phyloP scores from a whole-genome alignment of 495 filamentous ascomycete species.

The Penicillium goetzii region DNA sequence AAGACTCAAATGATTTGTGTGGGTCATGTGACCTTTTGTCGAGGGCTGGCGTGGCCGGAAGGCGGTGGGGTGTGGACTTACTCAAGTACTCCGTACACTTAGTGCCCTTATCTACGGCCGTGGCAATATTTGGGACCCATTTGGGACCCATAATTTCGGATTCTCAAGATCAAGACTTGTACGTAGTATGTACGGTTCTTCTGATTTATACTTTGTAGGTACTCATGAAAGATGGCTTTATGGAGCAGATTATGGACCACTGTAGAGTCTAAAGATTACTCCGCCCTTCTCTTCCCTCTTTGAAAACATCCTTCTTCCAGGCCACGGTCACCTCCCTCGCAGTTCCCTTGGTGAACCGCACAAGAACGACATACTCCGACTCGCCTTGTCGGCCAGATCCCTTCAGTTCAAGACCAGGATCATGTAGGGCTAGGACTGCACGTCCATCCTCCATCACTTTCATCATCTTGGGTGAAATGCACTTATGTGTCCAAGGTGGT shows the following conservation, averaged over 20 bases:
- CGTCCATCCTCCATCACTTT: slow-evolving; percentile 60
- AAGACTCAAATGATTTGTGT: slow-evolving; percentile 45
- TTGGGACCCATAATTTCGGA: neutral
- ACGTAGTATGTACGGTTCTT: neutral
- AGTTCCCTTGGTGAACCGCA: slow-evolving; percentile 63
- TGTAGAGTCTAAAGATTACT: slow-evolving; percentile 36
- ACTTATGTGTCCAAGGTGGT: slow-evolving; percentile 75
- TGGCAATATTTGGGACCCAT: slow-evolving; percentile 29
- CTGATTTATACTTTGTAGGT: neutral
- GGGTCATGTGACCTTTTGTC: slow-evolving; percentile 57
- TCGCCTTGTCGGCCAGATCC: slow-evolving; percentile 67
- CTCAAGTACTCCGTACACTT: no score
- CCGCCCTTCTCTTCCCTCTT: slow-evolving; percentile 29
- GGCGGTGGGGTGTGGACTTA: slow-evolving; percentile 23
- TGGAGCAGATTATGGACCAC: neutral
- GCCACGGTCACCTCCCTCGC: slow-evolving; percentile 58
- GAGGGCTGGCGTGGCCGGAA: slow-evolving; percentile 39
- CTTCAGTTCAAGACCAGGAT: slow-evolving; percentile 72
- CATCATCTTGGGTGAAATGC: slow-evolving; percentile 69
- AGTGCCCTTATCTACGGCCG: slow-evolving; percentile 8
- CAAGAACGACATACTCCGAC: slow-evolving; percentile 70
- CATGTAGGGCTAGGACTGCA: slow-evolving; percentile 67
- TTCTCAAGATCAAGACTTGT: neutral
- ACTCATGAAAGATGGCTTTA: neutral
- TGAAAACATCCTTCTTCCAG: slow-evolving; percentile 54